Evolutionary conservation across 2,329 filamentous ascomycete genomes (phyloP).

Genomic region (Colletotrichum orbiculare): DNA sequence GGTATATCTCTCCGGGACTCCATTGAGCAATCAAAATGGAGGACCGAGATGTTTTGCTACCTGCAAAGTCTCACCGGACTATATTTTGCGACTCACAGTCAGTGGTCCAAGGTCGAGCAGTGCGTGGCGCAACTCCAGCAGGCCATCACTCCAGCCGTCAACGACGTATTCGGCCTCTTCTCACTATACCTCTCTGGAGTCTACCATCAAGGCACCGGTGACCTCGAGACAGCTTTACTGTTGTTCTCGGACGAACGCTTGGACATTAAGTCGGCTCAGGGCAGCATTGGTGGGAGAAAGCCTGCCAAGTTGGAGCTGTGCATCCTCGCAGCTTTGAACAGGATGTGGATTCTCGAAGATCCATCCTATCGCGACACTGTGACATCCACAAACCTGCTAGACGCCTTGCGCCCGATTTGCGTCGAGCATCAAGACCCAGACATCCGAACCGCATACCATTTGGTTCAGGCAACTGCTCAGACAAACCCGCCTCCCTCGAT

Average conservation of each 20-base stretch:
- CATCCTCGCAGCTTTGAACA: conserved; percentile 75
- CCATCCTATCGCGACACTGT: conserved; percentile 66
- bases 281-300: conserved; percentile 51
- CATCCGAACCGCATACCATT: conserved; percentile 80
- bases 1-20: conserved; percentile 68
- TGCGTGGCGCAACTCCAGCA: conserved; percentile 64
- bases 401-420: conserved; percentile 75
- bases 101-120: conserved; percentile 73
- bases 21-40: conserved; percentile 71
- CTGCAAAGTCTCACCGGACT: conserved; percentile 78
- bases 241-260: conserved; percentile 75
- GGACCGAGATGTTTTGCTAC: conserved; percentile 73
- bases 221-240: conserved; percentile 74
- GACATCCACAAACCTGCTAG: conserved; percentile 70
- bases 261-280: conserved; percentile 56
- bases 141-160: conserved; percentile 32
- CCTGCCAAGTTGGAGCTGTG: conserved; percentile 72
- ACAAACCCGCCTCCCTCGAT: conserved; percentile 73
- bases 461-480: conserved; percentile 76
- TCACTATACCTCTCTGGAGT: conserved; percentile 79
- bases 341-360: conserved; percentile 78
- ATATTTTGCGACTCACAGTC: conserved; percentile 74
- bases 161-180: conserved; percentile 58
- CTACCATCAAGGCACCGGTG: conserved; percentile 80
- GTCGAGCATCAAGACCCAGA: conserved; percentile 76